These are phyloP conservation scores for Tetradesmus obliquus DNA, from an alignment of 139 green algal species.

Conservation along the genomic window DNA sequence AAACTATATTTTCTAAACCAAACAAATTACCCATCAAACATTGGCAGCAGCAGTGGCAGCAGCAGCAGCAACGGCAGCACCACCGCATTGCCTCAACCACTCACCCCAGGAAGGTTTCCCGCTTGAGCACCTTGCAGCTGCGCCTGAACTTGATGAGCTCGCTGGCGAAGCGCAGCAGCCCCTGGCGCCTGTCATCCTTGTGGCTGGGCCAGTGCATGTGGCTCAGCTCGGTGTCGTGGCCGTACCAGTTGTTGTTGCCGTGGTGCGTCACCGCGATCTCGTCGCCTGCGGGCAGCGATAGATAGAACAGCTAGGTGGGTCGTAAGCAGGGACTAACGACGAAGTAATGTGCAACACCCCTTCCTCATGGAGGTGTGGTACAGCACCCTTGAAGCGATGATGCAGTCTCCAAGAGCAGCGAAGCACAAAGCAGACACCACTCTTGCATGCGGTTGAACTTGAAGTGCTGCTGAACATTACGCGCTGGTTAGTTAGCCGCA, in stretches of 20 bases:
- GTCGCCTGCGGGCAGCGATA: conserved; percentile 73
- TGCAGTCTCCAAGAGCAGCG: too few relatives aligned
- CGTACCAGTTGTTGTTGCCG: conserved; percentile 99
- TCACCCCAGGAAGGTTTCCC: conserved; percentile 82
- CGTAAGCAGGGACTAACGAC: neutral
- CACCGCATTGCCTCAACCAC: too few relatives aligned
- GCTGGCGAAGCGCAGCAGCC: conserved; percentile 64
- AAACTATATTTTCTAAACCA: too few relatives aligned
- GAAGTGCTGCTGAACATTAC: too few relatives aligned
- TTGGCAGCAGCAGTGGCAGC: neutral
- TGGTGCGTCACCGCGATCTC: conserved; percentile 85
- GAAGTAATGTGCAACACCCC: too few relatives aligned
- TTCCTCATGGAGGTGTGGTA: neutral
- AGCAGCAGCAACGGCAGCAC: too few relatives aligned
- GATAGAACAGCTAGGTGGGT: neutral
- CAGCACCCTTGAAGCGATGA: neutral
- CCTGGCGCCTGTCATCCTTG: conserved; percentile 28
- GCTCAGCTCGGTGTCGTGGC: conserved; percentile 91
- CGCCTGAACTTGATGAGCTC: conserved; percentile 87
- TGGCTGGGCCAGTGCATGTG: conserved; percentile 78
- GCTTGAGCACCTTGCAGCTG: conserved; percentile 85
- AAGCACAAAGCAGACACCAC: too few relatives aligned
- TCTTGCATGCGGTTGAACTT: too few relatives aligned
- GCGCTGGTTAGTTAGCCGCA: too few relatives aligned
- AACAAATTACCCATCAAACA: neutral